phyloP scores from a whole-genome alignment of 73 alveolate species.

The Paramecium primaurelia region DNA sequence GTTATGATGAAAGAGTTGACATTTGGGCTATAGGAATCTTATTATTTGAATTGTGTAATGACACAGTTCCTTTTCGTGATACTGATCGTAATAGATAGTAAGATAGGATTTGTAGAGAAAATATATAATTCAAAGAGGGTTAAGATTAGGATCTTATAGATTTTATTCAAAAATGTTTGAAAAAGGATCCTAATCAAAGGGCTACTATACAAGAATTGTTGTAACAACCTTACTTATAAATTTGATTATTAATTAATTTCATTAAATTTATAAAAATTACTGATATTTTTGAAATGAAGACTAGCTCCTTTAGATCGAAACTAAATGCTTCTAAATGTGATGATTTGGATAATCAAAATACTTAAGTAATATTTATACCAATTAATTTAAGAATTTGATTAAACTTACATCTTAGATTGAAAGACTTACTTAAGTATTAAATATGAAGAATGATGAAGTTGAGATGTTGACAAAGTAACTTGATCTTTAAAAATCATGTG shows the following conservation, averaged over 20 bases:
- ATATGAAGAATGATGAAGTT: background rate
- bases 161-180: background rate
- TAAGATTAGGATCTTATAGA: background rate
- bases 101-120: background rate
- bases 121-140: background rate
- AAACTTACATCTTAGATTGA: background rate
- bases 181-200: background rate
- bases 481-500: background rate
- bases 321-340: background rate
- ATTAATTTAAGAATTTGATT: background rate
- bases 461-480: background rate
- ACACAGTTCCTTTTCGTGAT: slow-evolving; percentile 69
- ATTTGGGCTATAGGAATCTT: slow-evolving; percentile 91
- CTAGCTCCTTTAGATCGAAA: background rate
- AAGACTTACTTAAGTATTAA: background rate
- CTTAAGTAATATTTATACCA: background rate
- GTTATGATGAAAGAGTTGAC: slow-evolving; percentile 85
- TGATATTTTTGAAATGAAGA: background rate
- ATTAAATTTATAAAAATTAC: background rate
- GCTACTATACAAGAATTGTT: background rate
- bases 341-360: background rate
- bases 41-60: slow-evolving; percentile 63
- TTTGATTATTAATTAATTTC: background rate
- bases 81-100: background rate
- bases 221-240: background rate